A percentile compares a stretch with the other conserved stretches of the same genome.
Evolutionary conservation across 495 filamentous ascomycete genomes (phyloP).

Genomic region (Chlorociboria aeruginascens): DNA sequence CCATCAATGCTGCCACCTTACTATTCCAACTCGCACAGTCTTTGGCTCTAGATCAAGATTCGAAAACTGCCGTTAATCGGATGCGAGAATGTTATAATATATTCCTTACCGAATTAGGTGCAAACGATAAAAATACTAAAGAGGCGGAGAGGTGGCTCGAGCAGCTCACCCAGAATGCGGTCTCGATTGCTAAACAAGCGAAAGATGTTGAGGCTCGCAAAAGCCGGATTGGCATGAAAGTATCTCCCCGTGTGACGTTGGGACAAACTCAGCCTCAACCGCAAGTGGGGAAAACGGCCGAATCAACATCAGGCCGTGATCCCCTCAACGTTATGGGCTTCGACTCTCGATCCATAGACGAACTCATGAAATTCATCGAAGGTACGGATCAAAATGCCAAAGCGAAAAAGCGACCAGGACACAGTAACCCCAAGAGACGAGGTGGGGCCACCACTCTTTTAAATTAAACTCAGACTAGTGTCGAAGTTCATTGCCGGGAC

Average conservation of each 20-base stretch:
- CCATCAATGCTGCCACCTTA: conserved; percentile 87
- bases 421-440: conserved; percentile 60
- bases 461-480: too few species aligned
- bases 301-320: conserved; percentile 25
- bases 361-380: conserved; percentile 79
- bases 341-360: conserved; percentile 71
- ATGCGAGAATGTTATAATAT: conserved; percentile 96
- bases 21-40: conserved; percentile 96
- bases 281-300: conserved; percentile 40
- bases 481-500: neutral
- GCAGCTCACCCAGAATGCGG: conserved; percentile 88
- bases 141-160: conserved; percentile 92
- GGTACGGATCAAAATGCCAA: conserved; percentile 50
- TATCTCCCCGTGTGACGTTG: conserved; percentile 37
- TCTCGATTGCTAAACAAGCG: conserved; percentile 81
- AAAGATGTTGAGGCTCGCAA: conserved; percentile 70
- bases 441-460: conserved; percentile 24
- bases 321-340: conserved; percentile 22
- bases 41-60: conserved; percentile 82
- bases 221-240: conserved; percentile 38
- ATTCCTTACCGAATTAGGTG: conserved; percentile 73
- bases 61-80: conserved; percentile 73
- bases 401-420: conserved; percentile 56
- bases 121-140: conserved; percentile 89
- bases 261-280: conserved; percentile 31